These are phyloP conservation scores for Myxozyma lipomycoides DNA, from an alignment of 805 yeast genomes.

Conservation along the genomic window DNA sequence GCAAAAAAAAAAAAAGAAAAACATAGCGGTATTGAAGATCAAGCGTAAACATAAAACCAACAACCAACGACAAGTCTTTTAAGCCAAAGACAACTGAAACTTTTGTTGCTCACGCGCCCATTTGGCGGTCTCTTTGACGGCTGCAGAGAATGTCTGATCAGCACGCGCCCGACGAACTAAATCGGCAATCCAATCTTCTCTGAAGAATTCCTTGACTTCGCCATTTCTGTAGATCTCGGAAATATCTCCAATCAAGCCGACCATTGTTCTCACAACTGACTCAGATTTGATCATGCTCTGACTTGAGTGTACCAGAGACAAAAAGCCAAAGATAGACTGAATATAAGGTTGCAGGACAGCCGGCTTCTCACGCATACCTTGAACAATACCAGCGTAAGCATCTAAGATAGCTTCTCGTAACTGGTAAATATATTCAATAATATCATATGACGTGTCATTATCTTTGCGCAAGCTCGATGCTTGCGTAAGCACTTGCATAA, in stretches of 20 bases:
- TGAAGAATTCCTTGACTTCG: constrained; percentile 60
- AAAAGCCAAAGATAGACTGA: constrained; percentile 64
- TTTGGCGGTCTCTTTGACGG: constrained; percentile 86
- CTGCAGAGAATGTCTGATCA: constrained; percentile 55
- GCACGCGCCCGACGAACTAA: constrained; percentile 70
- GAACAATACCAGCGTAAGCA: constrained; percentile 91
- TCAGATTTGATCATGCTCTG: constrained; percentile 59
- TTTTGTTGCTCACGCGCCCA: constrained; percentile 86
- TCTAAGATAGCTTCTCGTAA: constrained; percentile 89
- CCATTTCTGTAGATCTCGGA: constrained; percentile 83
- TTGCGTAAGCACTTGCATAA: constrained; percentile 60
- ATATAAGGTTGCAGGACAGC: constrained; percentile 61
- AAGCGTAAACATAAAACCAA: neutral
- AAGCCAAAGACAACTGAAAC: constrained; percentile 41
- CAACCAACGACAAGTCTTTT: neutral
- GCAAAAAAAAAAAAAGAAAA: neutral
- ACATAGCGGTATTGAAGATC: neutral
- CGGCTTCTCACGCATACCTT: constrained; percentile 75
- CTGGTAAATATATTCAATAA: constrained; percentile 65
- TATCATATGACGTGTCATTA: constrained; percentile 61
- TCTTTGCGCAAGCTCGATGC: constrained; percentile 36
- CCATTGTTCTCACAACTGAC: constrained; percentile 72
- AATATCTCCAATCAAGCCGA: constrained; percentile 89
- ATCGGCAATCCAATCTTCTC: constrained; percentile 73
- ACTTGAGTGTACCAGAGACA: constrained; percentile 58